Conservation (phyloP, 768 basidiomycete genomes). For the Collybiopsis confluens region DNA sequence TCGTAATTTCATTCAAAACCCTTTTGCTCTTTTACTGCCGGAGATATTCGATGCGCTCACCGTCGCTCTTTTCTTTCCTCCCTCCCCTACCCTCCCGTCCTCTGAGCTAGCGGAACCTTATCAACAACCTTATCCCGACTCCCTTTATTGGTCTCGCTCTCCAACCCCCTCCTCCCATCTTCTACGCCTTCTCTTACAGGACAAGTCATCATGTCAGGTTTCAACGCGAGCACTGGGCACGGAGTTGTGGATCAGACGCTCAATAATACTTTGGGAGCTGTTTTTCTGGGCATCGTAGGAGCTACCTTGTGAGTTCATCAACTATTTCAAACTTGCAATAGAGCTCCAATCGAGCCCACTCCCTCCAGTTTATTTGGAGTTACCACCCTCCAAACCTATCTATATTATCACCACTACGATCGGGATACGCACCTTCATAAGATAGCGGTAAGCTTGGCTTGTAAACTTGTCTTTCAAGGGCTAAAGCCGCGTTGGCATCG, state of each 20-base stretch:
- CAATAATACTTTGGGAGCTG: conserved; percentile 25
- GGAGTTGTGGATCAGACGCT: conserved; percentile 8
- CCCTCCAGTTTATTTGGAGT: conserved; percentile 17
- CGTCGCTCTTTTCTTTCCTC: too few relatives aligned
- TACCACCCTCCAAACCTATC: conserved; percentile 18
- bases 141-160: too few relatives aligned
- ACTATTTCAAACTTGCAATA: neutral
- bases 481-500: neutral
- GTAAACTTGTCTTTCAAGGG: too few relatives aligned
- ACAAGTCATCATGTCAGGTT: neutral
- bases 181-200: neutral
- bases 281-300: conserved; percentile 21
- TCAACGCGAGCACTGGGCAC: neutral
- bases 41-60: too few relatives aligned
- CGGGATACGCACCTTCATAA: conserved; percentile 25
- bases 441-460: conserved; percentile 22
- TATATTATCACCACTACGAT: conserved; percentile 16
- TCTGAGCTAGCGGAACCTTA: conserved; percentile 27
- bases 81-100: too few relatives aligned
- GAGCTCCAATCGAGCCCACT: neutral
- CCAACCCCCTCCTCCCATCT: too few relatives aligned
- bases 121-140: too few relatives aligned
- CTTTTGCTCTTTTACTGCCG: too few relatives aligned
- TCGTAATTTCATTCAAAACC: neutral
- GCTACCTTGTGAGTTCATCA: conserved; percentile 22